Percentiles rank a stretch among this genome's conserved stretches.
These are phyloP conservation scores for Sporothrix brunneoviolacea DNA, from an alignment of 2,329 filamentous ascomycete genomes.

Conservation along the genomic window DNA sequence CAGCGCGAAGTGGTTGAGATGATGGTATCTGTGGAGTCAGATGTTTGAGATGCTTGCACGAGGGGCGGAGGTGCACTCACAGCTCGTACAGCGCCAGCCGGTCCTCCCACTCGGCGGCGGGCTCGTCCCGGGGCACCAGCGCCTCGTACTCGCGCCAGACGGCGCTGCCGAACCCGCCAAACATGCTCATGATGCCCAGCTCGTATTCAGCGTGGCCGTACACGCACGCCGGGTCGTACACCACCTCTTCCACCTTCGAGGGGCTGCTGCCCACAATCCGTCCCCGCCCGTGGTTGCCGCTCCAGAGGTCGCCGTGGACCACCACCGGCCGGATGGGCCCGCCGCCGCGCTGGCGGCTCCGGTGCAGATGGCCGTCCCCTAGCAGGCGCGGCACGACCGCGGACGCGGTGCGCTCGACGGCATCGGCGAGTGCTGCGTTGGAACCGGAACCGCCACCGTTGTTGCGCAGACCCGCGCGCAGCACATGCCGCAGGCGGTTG, in stretches of 20 bases:
- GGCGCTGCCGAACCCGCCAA: constrained; percentile 69
- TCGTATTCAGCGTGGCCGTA: constrained; percentile 90
- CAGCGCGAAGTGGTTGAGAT: constrained; percentile 79
- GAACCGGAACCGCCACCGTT: constrained; percentile 55
- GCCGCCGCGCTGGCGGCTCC: constrained; percentile 30
- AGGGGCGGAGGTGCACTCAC: constrained; percentile 45
- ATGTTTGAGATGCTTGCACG: too few relatives aligned
- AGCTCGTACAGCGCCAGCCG: constrained; percentile 74
- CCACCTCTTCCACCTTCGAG: constrained; percentile 66
- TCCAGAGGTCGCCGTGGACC: constrained; percentile 91
- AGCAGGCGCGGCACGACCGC: constrained; percentile 71
- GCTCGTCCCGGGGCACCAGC: constrained; percentile 72
- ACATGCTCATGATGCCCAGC: constrained; percentile 92
- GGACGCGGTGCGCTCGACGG: constrained; percentile 58
- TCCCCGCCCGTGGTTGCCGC: constrained; percentile 69
- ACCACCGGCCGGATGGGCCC: constrained; percentile 63
- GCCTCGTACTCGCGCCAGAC: constrained; percentile 75
- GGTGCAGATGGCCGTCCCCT: constrained; percentile 53
- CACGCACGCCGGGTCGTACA: constrained; percentile 74
- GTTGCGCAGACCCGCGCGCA: constrained; percentile 48
- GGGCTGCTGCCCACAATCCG: constrained; percentile 43
- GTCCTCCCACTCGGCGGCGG: constrained; percentile 77
- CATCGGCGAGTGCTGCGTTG: constrained; percentile 36
- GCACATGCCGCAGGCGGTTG: constrained; percentile 61
- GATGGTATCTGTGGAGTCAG: constrained; percentile 61